These are phyloP conservation scores for Flaveria linearis DNA, from an alignment of 129 eudicot genomes.

Conservation along the genomic window DNA sequence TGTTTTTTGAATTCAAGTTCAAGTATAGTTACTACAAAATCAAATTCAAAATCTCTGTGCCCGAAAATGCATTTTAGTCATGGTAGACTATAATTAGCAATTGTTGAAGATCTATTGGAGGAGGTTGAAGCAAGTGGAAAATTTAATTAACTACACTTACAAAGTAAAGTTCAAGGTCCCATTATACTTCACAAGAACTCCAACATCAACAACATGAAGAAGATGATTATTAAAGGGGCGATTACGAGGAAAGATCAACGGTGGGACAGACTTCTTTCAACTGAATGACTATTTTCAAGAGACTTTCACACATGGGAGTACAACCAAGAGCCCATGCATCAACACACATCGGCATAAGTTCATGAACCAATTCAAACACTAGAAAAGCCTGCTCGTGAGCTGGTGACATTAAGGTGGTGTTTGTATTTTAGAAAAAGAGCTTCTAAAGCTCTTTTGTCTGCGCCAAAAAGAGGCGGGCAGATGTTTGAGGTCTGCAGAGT, in stretches of 20 bases:
- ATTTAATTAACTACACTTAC: conserved; percentile 52
- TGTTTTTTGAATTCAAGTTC: no score
- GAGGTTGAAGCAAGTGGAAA: conserved; percentile 69
- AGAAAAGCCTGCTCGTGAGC: conserved; percentile 64
- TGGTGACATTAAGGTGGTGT: conserved; percentile 56
- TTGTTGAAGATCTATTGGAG: conserved; percentile 55
- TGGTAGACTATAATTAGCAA: conserved; percentile 36
- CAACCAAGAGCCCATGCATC: conserved; percentile 28
- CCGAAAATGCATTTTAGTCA: not conserved
- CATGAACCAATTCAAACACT: conserved; percentile 37
- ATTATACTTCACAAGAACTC: conserved; percentile 53
- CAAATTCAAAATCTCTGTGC: no score
- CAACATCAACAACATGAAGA: conserved; percentile 38
- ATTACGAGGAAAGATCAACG: conserved; percentile 11
- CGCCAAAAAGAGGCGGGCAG: no score
- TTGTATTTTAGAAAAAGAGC: no score
- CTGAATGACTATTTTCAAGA: not conserved
- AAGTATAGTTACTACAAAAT: no score
- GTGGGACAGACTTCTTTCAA: no score
- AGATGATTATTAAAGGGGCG: conserved; percentile 46
- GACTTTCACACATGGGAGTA: conserved; percentile 24
- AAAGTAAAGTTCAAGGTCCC: conserved; percentile 50
- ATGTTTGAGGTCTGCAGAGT: no score
- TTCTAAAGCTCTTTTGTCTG: no score
- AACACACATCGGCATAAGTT: conserved; percentile 18